Conservation (phyloP, 2,329 filamentous ascomycete species). For the Diaporthe australafricana region DNA sequence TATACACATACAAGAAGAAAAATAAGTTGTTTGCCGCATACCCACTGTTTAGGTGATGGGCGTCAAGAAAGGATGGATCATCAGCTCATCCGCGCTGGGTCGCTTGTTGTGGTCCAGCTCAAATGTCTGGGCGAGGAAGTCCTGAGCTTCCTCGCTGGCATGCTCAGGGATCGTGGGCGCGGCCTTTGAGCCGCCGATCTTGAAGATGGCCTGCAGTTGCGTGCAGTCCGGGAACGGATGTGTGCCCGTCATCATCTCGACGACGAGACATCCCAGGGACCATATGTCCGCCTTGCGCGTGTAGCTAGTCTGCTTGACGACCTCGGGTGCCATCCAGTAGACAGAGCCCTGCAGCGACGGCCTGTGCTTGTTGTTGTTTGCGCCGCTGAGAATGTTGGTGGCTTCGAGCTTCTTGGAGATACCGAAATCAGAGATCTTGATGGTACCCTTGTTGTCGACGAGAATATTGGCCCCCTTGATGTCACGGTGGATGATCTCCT, state of each 20-base stretch:
- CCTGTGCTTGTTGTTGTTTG: slow-evolving; percentile 74
- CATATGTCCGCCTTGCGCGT: slow-evolving; percentile 99
- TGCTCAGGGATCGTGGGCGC: slow-evolving; percentile 89
- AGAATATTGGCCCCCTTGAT: slow-evolving; percentile 99
- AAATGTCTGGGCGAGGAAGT: slow-evolving; percentile 90
- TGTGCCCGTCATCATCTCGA: slow-evolving; percentile 98
- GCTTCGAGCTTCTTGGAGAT: slow-evolving; percentile 98
- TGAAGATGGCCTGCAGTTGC: slow-evolving; percentile 98
- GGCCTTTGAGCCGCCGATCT: slow-evolving; percentile 90
- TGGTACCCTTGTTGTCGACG: slow-evolving; percentile 97
- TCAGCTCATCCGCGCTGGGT: slow-evolving; percentile 90
- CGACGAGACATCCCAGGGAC: slow-evolving; percentile 95
- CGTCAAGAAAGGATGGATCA: slow-evolving; percentile 84
- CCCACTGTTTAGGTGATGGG: slow-evolving; percentile 67
- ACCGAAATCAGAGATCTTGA: slow-evolving; percentile 99
- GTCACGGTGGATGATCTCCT: slow-evolving; percentile 97
- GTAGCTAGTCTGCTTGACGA: slow-evolving; percentile 97
- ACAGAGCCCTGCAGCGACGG: slow-evolving; percentile 95
- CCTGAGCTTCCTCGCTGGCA: slow-evolving; percentile 84
- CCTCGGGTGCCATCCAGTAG: slow-evolving; percentile 99
- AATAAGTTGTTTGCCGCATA: background rate
- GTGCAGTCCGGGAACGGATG: slow-evolving; percentile 98
- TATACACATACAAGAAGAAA: slow-evolving; percentile 30
- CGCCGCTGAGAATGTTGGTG: slow-evolving; percentile 81
- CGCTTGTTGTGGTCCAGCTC: slow-evolving; percentile 94